Base-by-base conservation (phyloP, 2,329 filamentous ascomycete species). In the Grosmannia serpens region DNA sequence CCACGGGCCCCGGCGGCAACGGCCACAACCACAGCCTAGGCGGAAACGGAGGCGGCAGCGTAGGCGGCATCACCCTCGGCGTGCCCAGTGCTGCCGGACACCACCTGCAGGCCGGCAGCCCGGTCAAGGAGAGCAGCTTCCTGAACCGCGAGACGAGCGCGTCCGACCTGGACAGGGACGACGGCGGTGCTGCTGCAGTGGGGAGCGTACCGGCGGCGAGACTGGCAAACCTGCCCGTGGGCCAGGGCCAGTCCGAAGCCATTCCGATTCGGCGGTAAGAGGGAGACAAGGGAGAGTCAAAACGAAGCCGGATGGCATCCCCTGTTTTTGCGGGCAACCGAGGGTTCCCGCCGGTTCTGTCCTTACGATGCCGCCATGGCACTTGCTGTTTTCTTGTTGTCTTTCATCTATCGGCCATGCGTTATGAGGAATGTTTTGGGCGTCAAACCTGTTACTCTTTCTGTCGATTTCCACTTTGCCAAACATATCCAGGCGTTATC, bases 111-210 rank as follows among this genome's bases (percentile, higher is more conserved):
- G 81, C 83, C 62, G 86, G 88, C 62, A 94, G 88, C 70, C 91
- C 92, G 1, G 83, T 94, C 66, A 96, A 96, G 76, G 92, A 96
- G 77, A 85, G 84, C 72, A 95, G 88, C 75, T 90, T 89, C 70
- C 76, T 96, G 69, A 85, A 95, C 70, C 82, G 88, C 63, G 88
- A 91, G 73, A 90, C 88, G 8, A 95, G 85, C 69, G 83, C 74
- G 57, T 84, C 88, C 59, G 76, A 84, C 50, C 58, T 67, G 4
- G 69, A 68, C 15, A 62, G 64, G 50, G 57, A 58, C 15, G 59
- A 56, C 26, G 63, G 61, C 8, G 56, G 55, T 27, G 59, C 60
- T 10, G 46, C 49, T 44, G 41, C 44, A 53, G 52, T 38, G 52
- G 47, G 38, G 31, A 11, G 27, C 20, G 75, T 60, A 67, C 54